These are phyloP conservation scores for Pichia kluyveri DNA, from an alignment of 805 yeast species.

Conservation along the genomic window DNA sequence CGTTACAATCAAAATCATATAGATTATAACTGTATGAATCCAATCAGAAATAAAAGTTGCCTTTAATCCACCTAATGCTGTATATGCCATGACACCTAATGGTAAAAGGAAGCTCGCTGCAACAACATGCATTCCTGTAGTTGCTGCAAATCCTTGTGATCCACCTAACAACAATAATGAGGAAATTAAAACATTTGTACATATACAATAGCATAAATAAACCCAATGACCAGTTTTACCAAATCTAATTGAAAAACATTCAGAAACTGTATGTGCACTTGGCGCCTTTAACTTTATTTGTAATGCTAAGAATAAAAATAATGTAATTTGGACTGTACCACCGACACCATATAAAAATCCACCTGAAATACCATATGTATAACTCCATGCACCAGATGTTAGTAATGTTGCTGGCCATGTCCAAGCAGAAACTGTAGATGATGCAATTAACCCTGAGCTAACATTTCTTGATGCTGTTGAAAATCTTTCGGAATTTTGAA, in stretches of 20 bases:
- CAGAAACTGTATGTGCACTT: constrained; percentile 34
- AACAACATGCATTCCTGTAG: constrained; percentile 37
- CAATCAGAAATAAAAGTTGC: constrained; percentile 48
- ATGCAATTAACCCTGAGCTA: constrained; percentile 32
- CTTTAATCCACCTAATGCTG: constrained; percentile 42
- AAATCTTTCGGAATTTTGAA: constrained; percentile 33
- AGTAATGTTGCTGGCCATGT: constrained; percentile 37
- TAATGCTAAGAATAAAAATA: constrained; percentile 29
- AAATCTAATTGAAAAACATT: constrained; percentile 30
- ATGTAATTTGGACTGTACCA: constrained; percentile 29
- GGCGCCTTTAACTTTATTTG: constrained; percentile 34
- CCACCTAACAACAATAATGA: constrained; percentile 31
- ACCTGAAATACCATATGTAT: constrained; percentile 34
- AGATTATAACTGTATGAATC: constrained; percentile 35
- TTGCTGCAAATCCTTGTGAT: constrained; percentile 31
- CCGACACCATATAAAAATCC: constrained; percentile 30
- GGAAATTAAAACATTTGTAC: constrained; percentile 29
- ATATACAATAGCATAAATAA: constrained; percentile 27
- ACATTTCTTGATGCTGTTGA: constrained; percentile 34
- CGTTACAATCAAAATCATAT: constrained; percentile 23
- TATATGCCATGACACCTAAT: constrained; percentile 38
- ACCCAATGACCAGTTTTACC: constrained; percentile 30
- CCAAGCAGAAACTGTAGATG: constrained; percentile 39
- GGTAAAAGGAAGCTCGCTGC: constrained; percentile 40
- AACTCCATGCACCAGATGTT: constrained; percentile 31